These are phyloP conservation scores for Pythium oligandrum DNA, from an alignment of 352 stramenopile species.

Conservation along the genomic window DNA sequence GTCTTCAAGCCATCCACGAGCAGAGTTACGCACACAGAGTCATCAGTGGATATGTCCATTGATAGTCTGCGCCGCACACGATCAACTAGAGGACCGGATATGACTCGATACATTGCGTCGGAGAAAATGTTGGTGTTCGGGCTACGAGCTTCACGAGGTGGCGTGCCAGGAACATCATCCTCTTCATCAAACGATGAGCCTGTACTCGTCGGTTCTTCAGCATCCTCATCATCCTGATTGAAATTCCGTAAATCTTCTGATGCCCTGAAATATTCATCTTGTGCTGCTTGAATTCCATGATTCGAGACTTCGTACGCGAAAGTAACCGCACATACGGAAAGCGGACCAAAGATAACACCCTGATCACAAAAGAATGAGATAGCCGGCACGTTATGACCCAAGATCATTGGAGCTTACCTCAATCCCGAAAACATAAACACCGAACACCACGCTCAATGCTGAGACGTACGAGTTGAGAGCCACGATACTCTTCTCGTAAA, in stretches of 20 bases:
- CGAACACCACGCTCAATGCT: slow-evolving; percentile 81
- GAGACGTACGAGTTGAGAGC: slow-evolving; percentile 85
- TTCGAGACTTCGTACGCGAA: slow-evolving; percentile 86
- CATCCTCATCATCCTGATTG: slow-evolving; percentile 10
- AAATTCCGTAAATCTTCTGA: slow-evolving; percentile 29
- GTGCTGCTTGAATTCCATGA: slow-evolving; percentile 80
- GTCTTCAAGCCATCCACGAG: slow-evolving; percentile 61
- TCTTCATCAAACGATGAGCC: slow-evolving; percentile 55
- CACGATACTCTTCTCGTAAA: slow-evolving; percentile 87
- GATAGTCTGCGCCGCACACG: slow-evolving; percentile 68
- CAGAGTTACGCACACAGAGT: slow-evolving; percentile 65
- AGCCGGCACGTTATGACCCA: neutral
- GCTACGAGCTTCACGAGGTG: slow-evolving; percentile 6
- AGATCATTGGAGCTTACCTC: slow-evolving; percentile 34
- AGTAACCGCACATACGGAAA: slow-evolving; percentile 79
- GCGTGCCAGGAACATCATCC: slow-evolving; percentile 39
- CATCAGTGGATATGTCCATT: slow-evolving; percentile 74
- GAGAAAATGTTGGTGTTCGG: slow-evolving; percentile 74
- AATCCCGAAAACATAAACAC: slow-evolving; percentile 84
- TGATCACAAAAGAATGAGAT: slow-evolving; percentile 9
- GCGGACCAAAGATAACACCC: slow-evolving; percentile 81
- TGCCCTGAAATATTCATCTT: slow-evolving; percentile 48
- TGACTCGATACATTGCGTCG: slow-evolving; percentile 78
- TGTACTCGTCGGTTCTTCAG: slow-evolving; percentile 20
- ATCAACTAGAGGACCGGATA: slow-evolving; percentile 72